Evolutionary conservation across 1,284 basidiomycete genomes (phyloP), one percentile per base, ranked within the genome.

Genomic region (Caloboletus inedulis): DNA sequence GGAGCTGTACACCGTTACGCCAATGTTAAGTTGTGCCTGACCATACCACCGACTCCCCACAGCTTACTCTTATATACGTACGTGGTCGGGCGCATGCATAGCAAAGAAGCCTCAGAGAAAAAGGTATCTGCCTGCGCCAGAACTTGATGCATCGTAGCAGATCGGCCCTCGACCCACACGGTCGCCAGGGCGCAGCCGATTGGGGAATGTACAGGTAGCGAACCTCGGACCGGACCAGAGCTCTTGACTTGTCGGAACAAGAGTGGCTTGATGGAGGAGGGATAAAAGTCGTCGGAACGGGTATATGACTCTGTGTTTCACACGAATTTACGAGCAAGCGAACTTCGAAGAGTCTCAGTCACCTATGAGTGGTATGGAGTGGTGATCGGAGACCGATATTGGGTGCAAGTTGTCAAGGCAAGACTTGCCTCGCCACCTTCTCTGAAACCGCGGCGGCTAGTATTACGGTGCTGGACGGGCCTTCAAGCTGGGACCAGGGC

Each of bases 151-250:
- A 35, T 27, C 48, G 49, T 9, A 45, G 37, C 29, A 29, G 14
- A 23, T 23, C 35, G 43, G 14, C 27, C 19, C 14, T 23, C 43
- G 13, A 25, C 19, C 19, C 54, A 52, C 30, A 30, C 39, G 46
- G 41, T 55, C 34, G n/a, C 53, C 27, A 29, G 37, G 37, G 31
- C 36, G 27, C 33, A 50, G 48, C 21, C n/a, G n/a, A n/a, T n/a
- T 25, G 23, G 23, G 23, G 6, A 25, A 25, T 25, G 23, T 25
- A 19, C 40, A 5, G n/a, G 23, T 31, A 10, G 13, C 8, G 44
- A 47, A 19, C 45, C 9, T 10, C 19, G 12, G 47, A n/a, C 16
- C 37, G 37, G 21, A 23, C 18, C 9, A 36, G 19, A 23, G 14
- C 37, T 13, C 19, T 46, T 47, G 43, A n/a, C 9, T 19, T 50